Base-by-base conservation (phyloP, 768 basidiomycete genomes). In the Tulasnella calospora region DNA sequence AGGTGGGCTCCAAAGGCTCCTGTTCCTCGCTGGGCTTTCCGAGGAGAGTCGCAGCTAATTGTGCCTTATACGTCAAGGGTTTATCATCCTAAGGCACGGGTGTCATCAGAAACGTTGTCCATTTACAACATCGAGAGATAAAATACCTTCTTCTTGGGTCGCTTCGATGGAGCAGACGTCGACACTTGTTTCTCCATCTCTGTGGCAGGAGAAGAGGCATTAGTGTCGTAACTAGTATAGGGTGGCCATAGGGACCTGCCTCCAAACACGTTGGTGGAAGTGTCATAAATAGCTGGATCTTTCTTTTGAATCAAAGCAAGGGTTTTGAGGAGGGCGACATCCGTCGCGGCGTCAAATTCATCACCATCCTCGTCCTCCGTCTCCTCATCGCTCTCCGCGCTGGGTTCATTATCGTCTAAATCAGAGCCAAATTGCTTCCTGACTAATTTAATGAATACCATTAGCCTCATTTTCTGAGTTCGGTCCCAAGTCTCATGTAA, bases 321-420 rank as follows among this genome's bases (percentile, higher is more conserved):
- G 0, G 95, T 99, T 71, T 95, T 88, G 55, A 99, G 87, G 81
- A 99, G 98, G 27, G 98, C 98, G 67, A 91, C 98, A 82, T 98
- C 97, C 73, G 98, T 90, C 0, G 91, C 92, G 5, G 96, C 95
- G 0, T 96, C 99, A 73, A 99, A 89, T 83, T 98, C 94, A 81
- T 95, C 94, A 19, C 96, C 98, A 78, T 97, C 93, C 82, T 96
- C 94, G 83, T 99, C 96, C 83, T 99, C 96, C 1, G 90, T 90
- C 81, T 95, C 94, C 0, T 91, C 92, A 82, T 92, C 92, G 9
- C 85, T 84, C 10, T 87, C 87, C 5, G 83, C 83, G n/a, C 84
- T 41, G 17, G 57, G 55, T 2, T 82, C 86, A 3, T 86, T 87
- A 2, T 88, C 90, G 38, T 85, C 83, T 13, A 74, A 76, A 23